These are phyloP conservation scores for Annulohypoxylon maeteangense DNA, from an alignment of 495 filamentous ascomycete species.

Conservation along the genomic window DNA sequence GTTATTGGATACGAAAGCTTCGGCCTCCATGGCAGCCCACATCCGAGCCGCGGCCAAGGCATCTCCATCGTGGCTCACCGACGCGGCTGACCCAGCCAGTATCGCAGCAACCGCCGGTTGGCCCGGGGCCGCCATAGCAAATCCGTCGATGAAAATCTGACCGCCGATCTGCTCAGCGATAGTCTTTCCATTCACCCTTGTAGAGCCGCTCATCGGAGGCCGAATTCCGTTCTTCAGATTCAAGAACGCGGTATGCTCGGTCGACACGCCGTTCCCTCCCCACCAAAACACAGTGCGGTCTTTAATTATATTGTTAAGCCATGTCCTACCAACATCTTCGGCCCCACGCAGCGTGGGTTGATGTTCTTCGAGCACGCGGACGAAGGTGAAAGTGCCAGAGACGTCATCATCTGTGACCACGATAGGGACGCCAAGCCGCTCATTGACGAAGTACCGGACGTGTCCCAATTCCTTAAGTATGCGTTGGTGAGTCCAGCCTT, in stretches of 20 bases:
- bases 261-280: conserved; percentile 49
- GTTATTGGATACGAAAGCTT: conserved; percentile 43
- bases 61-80: conserved; percentile 49
- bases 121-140: conserved; percentile 42
- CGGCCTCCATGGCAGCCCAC: conserved; percentile 51
- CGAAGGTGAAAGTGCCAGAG: conserved; percentile 48
- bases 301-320: conserved; percentile 48
- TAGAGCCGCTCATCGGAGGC: conserved; percentile 44
- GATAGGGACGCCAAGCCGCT: conserved; percentile 35
- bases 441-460: conserved; percentile 48
- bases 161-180: conserved; percentile 50
- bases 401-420: conserved; percentile 50
- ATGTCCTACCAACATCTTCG: conserved; percentile 46
- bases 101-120: conserved; percentile 37
- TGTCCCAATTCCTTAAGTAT: conserved; percentile 45
- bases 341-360: not conserved
- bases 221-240: conserved; percentile 45
- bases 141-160: conserved; percentile 50
- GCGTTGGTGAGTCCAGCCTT: conserved; percentile 49
- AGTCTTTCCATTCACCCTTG: conserved; percentile 39
- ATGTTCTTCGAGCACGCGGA: conserved; percentile 48
- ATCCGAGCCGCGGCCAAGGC: conserved; percentile 44
- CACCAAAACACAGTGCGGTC: conserved; percentile 48
- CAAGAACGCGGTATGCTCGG: conserved; percentile 49
- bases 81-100: conserved; percentile 42